Evolutionary conservation across 1,284 basidiomycete genomes (phyloP).

Genomic region (Heterobasidion occidentale): DNA sequence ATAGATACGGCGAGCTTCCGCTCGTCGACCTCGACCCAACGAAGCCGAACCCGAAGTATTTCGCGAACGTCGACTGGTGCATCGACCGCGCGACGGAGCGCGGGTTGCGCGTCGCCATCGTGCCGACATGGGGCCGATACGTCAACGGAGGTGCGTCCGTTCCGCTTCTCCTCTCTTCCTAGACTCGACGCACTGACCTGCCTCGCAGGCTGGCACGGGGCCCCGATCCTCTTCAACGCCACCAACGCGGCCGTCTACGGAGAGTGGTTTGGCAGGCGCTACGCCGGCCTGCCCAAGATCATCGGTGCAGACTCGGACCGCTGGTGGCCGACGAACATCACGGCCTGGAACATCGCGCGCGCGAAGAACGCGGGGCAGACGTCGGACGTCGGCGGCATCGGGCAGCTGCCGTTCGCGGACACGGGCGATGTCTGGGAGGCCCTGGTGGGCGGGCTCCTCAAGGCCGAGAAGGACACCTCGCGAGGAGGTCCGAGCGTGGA

Average conservation of each 20-base stretch:
- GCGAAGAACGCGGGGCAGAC: neutral
- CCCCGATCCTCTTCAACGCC: neutral
- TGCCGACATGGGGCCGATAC: neutral
- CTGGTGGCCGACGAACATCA: neutral
- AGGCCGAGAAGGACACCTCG: neutral
- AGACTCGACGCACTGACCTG: neutral
- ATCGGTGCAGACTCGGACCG: neutral
- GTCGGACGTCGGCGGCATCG: neutral
- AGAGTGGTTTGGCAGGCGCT: neutral
- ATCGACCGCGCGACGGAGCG: neutral
- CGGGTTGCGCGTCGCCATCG: neutral
- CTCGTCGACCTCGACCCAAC: neutral
- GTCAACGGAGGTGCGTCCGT: neutral
- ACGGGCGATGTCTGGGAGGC: neutral
- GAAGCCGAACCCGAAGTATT: neutral
- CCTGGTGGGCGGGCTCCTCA: neutral
- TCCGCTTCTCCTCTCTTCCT: neutral
- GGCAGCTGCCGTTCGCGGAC: neutral
- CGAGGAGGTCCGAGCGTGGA: no score
- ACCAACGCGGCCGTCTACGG: neutral
- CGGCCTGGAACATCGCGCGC: neutral
- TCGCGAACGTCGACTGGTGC: neutral
- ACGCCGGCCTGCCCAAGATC: neutral
- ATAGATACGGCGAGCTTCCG: neutral
- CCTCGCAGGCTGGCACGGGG: neutral